phyloP scores from a whole-genome alignment of 768 basidiomycete genomes.

The Mycena rosella region DNA sequence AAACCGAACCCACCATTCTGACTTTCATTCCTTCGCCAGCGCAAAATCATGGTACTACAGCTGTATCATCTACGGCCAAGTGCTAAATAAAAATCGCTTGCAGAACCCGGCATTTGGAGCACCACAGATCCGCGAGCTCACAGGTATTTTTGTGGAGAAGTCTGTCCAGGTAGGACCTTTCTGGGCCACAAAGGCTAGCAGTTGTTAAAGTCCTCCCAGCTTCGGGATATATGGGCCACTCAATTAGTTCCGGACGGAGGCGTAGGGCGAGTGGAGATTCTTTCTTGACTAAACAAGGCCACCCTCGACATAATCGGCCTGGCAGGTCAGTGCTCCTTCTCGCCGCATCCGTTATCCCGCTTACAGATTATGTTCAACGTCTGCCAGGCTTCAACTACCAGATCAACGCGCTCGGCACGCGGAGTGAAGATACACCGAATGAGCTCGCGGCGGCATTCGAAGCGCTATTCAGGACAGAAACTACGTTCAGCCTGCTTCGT shows the following conservation, averaged over 20 bases:
- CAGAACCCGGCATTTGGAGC: constrained; percentile 44
- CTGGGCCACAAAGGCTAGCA: no score
- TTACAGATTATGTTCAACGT: no score
- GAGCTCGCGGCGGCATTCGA: constrained; percentile 60
- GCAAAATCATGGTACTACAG: constrained; percentile 41
- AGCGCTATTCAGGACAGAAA: constrained; percentile 53
- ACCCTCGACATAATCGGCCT: no score
- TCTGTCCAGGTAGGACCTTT: no score
- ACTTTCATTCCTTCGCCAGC: constrained; percentile 20
- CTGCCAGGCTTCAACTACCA: constrained; percentile 34
- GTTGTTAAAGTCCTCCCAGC: no score
- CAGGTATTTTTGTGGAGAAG: no score
- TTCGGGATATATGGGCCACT: constrained; percentile 49
- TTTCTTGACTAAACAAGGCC: constrained; percentile 61
- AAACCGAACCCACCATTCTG: background rate
- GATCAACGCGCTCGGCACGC: constrained; percentile 30
- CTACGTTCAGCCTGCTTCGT: constrained; percentile 44
- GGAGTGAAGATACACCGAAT: constrained; percentile 41
- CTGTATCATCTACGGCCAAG: background rate
- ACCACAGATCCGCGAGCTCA: no score
- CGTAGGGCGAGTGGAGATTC: constrained; percentile 54
- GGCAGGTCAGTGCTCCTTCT: no score
- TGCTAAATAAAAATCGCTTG: background rate
- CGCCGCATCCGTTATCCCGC: no score
- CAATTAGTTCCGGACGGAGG: constrained; percentile 38